Conservation (phyloP, 2,329 filamentous ascomycete genomes). For the Diaporthe amygdali region DNA sequence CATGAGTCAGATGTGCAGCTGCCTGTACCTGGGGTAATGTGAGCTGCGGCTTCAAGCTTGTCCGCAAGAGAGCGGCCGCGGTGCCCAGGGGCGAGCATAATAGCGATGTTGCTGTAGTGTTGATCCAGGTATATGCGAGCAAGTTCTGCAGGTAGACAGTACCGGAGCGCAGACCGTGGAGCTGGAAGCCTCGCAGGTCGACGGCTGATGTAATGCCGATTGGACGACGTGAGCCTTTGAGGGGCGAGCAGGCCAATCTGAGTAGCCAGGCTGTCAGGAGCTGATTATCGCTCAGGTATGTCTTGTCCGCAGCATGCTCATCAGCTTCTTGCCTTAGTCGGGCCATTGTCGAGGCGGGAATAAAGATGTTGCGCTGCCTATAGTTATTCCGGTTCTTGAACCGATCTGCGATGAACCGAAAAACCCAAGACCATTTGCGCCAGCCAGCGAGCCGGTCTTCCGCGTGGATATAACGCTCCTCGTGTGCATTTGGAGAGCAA, state of each 20-base stretch:
- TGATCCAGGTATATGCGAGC: conserved; percentile 13
- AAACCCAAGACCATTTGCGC: conserved; percentile 5
- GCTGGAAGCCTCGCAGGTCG: conserved; percentile 38
- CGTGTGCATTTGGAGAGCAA: background rate
- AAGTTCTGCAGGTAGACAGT: conserved; percentile 29
- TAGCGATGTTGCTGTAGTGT: background rate
- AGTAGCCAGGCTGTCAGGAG: conserved; percentile 47
- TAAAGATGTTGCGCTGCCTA: conserved; percentile 8
- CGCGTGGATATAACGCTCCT: conserved; percentile 33
- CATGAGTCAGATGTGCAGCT: background rate
- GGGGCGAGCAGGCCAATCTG: conserved; percentile 33
- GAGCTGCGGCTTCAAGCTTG: conserved; percentile 23
- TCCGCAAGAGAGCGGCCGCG: conserved; percentile 22
- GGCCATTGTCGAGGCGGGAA: background rate
- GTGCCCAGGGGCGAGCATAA: conserved; percentile 18
- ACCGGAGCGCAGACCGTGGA: conserved; percentile 32
- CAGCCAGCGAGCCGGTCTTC: conserved; percentile 32
- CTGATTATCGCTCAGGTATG: conserved; percentile 54
- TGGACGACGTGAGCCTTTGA: conserved; percentile 26
- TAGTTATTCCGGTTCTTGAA: background rate
- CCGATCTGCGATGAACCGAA: background rate
- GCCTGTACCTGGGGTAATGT: conserved; percentile 17
- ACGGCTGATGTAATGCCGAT: conserved; percentile 44
- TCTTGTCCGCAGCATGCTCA: conserved; percentile 20
- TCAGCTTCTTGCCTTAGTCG: background rate